These are phyloP conservation scores for Alternaria brassicicola DNA, from an alignment of 2,329 filamentous ascomycete species.

Conservation along the genomic window DNA sequence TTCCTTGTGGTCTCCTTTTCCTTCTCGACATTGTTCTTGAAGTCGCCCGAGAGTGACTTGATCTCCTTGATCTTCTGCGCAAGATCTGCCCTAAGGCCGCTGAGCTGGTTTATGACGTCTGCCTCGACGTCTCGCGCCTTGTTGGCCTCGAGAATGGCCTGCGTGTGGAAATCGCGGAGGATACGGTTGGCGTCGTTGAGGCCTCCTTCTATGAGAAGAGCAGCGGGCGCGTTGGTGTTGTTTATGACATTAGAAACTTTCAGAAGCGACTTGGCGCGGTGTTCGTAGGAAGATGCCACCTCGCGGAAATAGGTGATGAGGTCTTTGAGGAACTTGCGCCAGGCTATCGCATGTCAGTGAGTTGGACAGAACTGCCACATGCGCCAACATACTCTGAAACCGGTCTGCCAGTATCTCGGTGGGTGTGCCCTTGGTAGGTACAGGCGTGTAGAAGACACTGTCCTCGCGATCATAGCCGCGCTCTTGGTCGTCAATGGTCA, in stretches of 20 bases:
- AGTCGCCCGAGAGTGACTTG: slow-evolving; percentile 89
- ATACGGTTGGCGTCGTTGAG: slow-evolving; percentile 85
- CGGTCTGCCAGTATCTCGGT: slow-evolving; percentile 86
- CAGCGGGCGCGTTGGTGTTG: slow-evolving; percentile 74
- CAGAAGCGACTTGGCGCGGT: slow-evolving; percentile 77
- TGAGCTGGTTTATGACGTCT: slow-evolving; percentile 87
- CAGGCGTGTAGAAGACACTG: slow-evolving; percentile 87
- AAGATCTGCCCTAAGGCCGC: slow-evolving; percentile 83
- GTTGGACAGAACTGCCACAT: background rate
- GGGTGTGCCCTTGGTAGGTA: slow-evolving; percentile 84
- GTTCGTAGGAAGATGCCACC: slow-evolving; percentile 86
- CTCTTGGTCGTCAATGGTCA: slow-evolving; percentile 74
- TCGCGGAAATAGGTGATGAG: slow-evolving; percentile 93
- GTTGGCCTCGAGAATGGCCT: slow-evolving; percentile 77
- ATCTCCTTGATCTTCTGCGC: slow-evolving; percentile 99
- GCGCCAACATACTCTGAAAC: slow-evolving; percentile 74
- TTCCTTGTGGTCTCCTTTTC: slow-evolving; percentile 86
- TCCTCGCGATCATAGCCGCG: slow-evolving; percentile 69
- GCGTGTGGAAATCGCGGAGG: slow-evolving; percentile 81
- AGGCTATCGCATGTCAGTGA: slow-evolving; percentile 64
- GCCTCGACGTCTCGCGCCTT: slow-evolving; percentile 90
- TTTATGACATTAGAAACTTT: slow-evolving; percentile 86
- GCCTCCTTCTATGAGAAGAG: slow-evolving; percentile 81
- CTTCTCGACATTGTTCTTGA: slow-evolving; percentile 95
- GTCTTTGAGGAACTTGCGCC: slow-evolving; percentile 94